Evolutionary conservation across 192 early-diverging fungal genomes (phyloP), one percentile per base, ranked within the genome.

Genomic region (Podila minutissima): DNA sequence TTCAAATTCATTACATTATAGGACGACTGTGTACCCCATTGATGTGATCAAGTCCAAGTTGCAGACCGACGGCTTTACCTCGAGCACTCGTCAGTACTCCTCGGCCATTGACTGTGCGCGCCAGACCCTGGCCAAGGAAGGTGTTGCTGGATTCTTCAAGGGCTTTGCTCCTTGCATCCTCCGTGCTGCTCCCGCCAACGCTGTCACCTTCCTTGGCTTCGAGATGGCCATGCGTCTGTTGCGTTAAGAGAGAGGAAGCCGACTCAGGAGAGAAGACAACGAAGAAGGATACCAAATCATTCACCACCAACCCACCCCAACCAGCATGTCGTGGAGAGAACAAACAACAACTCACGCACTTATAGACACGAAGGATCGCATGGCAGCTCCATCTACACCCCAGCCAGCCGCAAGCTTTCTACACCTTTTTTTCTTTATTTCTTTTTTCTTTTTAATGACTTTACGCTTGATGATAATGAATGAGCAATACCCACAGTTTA

Each of bases 11-110:
- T 46, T 46, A 33, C 33, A 46, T 62, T 31, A n/a, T 49, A 86
- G 85, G 85, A 65, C 90, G n/a, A 89, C 91, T 9, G 89, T 95
- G 13, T 99, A 97, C 83, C 97, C 97, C 33, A 89, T 97, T 38
- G 97, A 98, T 84, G 90, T 93, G 50, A 89, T 99, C 83, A 99
- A 99, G 85, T 95, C 93, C 83, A 96, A 96, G 84, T 77, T 99
- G 35, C 97, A 99, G 83, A 97, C 95, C 5, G 96, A 99, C 78
- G 90, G 88, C 3, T 95, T 99, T 82, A 84, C 89, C 20, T 72
- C 83, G 0, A 67, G 65, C 7, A 87, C 86, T 13, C 88, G 90
- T 67, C 88, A 91, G 71, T 99, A 96, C 82, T 86, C 64, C 38
- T 90, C 92, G 20, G 83, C 90, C 4, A 15, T 94, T 20, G 96